Percentiles rank a stretch among this genome's conserved stretches.
Evolutionary conservation across 352 stramenopile genomes (phyloP).

Genomic region (Phytophthora ramorum): DNA sequence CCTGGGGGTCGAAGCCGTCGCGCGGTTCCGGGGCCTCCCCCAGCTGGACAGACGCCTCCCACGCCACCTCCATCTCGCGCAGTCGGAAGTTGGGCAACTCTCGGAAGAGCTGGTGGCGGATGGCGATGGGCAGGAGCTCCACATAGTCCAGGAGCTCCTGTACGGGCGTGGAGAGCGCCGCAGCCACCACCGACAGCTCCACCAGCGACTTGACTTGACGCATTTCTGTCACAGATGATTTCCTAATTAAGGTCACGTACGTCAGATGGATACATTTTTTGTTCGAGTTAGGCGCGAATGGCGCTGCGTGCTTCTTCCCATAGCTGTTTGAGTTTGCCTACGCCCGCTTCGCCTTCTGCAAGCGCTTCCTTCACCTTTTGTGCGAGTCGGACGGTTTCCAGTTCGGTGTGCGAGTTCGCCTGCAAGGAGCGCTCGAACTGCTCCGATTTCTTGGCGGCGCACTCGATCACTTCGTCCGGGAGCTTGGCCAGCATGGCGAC

Average conservation of each 20-base stretch:
- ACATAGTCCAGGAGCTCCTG: conserved; percentile 49
- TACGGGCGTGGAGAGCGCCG: conserved; percentile 42
- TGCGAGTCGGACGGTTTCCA: conserved; percentile 27
- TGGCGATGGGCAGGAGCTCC: conserved; percentile 46
- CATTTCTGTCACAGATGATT: neutral
- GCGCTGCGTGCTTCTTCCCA: conserved; percentile 36
- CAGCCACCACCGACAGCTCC: conserved; percentile 37
- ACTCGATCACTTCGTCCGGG: conserved; percentile 94
- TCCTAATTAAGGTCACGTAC: conserved; percentile 24
- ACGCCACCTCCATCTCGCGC: conserved; percentile 56
- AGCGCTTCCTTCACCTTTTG: conserved; percentile 35
- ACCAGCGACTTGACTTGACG: conserved; percentile 33
- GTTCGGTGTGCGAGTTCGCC: conserved; percentile 37
- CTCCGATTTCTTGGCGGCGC: conserved; percentile 90
- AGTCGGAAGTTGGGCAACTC: conserved; percentile 51
- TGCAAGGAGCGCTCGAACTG: conserved; percentile 90
- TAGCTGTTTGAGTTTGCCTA: conserved; percentile 42
- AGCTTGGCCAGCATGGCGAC: conserved; percentile 98
- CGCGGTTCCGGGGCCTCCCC: conserved; percentile 16
- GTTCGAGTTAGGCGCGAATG: conserved; percentile 10
- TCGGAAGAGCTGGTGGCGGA: conserved; percentile 52
- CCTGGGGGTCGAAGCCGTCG: conserved; percentile 27
- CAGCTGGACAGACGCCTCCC: conserved; percentile 27
- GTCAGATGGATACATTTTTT: conserved; percentile 31
- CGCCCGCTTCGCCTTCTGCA: conserved; percentile 39